These are phyloP conservation scores for Thalassiosira mediterranea DNA, from an alignment of 352 stramenopile species.

Conservation along the genomic window DNA sequence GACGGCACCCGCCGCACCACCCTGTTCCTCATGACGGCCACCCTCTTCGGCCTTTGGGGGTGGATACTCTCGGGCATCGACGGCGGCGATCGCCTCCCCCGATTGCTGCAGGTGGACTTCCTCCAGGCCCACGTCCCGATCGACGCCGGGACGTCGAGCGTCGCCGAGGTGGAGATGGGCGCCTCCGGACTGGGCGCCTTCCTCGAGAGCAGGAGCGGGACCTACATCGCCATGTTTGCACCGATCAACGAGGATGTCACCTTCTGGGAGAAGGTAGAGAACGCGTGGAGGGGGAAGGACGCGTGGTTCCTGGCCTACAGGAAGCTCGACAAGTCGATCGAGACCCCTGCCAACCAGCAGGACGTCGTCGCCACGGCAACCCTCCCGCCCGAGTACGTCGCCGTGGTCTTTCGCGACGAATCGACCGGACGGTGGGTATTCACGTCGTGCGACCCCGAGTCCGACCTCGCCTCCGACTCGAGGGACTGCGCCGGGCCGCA, in stretches of 20 bases:
- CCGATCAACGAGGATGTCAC: background rate
- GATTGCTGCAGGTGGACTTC: slow-evolving; percentile 8
- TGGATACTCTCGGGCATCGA: background rate
- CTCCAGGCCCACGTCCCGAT: slow-evolving; percentile 4
- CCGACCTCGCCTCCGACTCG: background rate
- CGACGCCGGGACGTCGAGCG: background rate
- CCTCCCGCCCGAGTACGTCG: background rate
- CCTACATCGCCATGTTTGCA: slow-evolving; percentile 14
- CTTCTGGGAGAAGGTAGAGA: background rate
- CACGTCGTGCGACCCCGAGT: background rate
- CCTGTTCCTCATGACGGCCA: slow-evolving; percentile 1
- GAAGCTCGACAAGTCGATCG: background rate
- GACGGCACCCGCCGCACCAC: slow-evolving; percentile 1
- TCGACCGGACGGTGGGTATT: background rate
- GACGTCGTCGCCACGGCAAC: background rate
- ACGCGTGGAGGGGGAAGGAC: background rate
- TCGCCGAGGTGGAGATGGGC: background rate
- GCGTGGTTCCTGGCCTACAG: background rate
- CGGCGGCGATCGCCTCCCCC: background rate
- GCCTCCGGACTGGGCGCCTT: slow-evolving; percentile 5
- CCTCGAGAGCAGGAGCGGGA: slow-evolving; percentile 4
- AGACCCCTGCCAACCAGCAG: background rate
- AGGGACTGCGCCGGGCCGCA: background rate
- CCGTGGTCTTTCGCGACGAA: slow-evolving; percentile 3
- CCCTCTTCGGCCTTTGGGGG: background rate